Base-by-base conservation (phyloP, 768 basidiomycete genomes). In the Rhodotorula babjevae region DNA sequence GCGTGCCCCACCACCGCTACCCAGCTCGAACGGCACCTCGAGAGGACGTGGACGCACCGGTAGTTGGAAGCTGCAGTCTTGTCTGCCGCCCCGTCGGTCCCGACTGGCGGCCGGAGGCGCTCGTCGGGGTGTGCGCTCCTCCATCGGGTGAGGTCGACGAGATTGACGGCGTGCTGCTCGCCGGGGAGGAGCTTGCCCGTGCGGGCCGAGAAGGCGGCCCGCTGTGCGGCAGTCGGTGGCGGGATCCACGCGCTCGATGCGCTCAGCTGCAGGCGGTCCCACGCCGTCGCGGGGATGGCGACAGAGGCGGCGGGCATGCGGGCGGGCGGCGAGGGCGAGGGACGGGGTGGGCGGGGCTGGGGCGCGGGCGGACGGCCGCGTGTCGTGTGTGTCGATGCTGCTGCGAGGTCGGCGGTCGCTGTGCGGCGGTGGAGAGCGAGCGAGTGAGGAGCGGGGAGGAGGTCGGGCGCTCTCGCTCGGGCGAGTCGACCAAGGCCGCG, bases 41-140 rank as follows among this genome's bases (percentile, higher is more conserved):
- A 49, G 33, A 40, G 29, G 33, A 2, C 8, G 63, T 40, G 10
- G 44, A n/a, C 65, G 58, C 44, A 72, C 71, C 71, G 23, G 61
- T 67, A 72, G 46, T 56, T 58, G 16, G 63, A 46, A 1, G 67
- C 49, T 0, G 61, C 59, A 21, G 61, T 56, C 60, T 71, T 71
- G 64, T 71, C 70, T 18, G 14, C 12, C 2, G 44, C 31, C 1
- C 46, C 40, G n/a, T 60, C 65, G 29, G n/a, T 42, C 0, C 61
- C 62, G 0, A 42, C 57, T 15, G 71, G 65, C 23, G 71, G 71
- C 23, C 71, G 65, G 49, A 72, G 57, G 7, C 14, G 33, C 15
- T 72, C 71, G 6, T 16, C 29, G 15, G 71, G 71, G 33, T 72
- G 65, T 7, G 27, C 42, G 6, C 7, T 27, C 31, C 57, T 19